A percentile compares a stretch with the other conserved stretches of the same genome.
These are phyloP conservation scores for Boletus insuetus DNA, from an alignment of 768 basidiomycete species.

Conservation along the genomic window DNA sequence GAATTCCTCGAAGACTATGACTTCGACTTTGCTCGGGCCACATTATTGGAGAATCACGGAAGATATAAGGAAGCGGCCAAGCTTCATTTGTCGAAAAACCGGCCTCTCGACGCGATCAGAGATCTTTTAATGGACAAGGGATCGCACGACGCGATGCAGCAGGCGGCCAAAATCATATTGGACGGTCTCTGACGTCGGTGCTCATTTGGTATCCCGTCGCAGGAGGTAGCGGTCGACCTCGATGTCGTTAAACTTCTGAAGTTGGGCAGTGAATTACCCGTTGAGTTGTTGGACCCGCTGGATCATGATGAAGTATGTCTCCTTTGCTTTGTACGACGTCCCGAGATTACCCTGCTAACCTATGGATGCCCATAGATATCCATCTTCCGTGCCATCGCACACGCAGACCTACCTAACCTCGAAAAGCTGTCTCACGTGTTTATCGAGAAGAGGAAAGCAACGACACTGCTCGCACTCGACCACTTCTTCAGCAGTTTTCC, in stretches of 20 bases:
- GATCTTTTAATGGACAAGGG: conserved; percentile 38
- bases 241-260: conserved; percentile 24
- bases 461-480: conserved; percentile 10
- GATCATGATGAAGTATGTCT: conserved; percentile 13
- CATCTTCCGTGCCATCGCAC: conserved; percentile 35
- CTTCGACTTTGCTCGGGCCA: conserved; percentile 47
- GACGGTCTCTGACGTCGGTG: conserved; percentile 45
- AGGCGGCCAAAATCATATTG: conserved; percentile 40
- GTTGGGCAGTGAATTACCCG: conserved; percentile 16
- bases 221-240: background rate
- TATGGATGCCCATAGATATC: conserved; percentile 8
- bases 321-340: background rate
- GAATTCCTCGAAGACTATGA: conserved; percentile 55
- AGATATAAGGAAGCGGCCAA: conserved; percentile 50
- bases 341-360: background rate
- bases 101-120: conserved; percentile 44
- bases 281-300: conserved; percentile 1
- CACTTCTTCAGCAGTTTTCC: conserved; percentile 8
- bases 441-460: background rate
- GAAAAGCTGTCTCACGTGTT: conserved; percentile 34
- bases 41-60: conserved; percentile 42
- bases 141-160: conserved; percentile 26
- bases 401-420: conserved; percentile 27
- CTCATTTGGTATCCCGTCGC: conserved; percentile 36
- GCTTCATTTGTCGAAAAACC: conserved; percentile 47